Conservation (phyloP, 2,329 filamentous ascomycete species). For the Cladosporium sp. region DNA sequence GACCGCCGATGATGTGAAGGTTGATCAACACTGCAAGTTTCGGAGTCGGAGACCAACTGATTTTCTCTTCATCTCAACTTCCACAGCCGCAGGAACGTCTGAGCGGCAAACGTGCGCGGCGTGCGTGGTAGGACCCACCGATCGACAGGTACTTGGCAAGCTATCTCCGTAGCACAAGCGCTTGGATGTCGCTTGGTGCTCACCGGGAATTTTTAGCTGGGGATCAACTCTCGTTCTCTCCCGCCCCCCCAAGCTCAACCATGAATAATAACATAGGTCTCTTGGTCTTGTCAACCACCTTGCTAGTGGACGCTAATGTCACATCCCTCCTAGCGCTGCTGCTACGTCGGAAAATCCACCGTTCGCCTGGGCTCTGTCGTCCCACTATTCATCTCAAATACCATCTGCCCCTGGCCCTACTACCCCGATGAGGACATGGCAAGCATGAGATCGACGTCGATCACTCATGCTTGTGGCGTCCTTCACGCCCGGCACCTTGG, state of each 20-base stretch:
- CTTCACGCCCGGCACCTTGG: not conserved
- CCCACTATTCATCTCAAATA: slow-evolving; percentile 13
- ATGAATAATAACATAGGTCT: no score
- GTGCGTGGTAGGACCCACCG: no score
- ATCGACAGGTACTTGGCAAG: no score
- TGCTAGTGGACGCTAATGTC: no score
- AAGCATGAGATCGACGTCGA: not conserved
- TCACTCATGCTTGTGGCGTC: no score
- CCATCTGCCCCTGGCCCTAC: not conserved
- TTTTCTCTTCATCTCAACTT: no score
- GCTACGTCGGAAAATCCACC: not conserved
- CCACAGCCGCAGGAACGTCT: no score
- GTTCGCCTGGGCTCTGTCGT: not conserved
- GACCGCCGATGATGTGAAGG: not conserved
- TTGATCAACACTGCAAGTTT: not conserved
- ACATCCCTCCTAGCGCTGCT: not conserved
- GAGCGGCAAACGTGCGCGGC: no score
- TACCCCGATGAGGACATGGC: not conserved
- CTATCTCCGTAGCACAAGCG: no score
- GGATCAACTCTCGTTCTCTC: no score
- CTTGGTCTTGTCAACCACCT: no score
- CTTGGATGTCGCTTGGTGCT: not conserved
- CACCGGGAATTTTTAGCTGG: not conserved
- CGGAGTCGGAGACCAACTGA: no score
- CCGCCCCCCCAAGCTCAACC: not conserved